Evolutionary conservation across 352 stramenopile genomes (phyloP), one percentile per base, ranked within the genome.

Genomic region (Thalassiosira sp.): DNA sequence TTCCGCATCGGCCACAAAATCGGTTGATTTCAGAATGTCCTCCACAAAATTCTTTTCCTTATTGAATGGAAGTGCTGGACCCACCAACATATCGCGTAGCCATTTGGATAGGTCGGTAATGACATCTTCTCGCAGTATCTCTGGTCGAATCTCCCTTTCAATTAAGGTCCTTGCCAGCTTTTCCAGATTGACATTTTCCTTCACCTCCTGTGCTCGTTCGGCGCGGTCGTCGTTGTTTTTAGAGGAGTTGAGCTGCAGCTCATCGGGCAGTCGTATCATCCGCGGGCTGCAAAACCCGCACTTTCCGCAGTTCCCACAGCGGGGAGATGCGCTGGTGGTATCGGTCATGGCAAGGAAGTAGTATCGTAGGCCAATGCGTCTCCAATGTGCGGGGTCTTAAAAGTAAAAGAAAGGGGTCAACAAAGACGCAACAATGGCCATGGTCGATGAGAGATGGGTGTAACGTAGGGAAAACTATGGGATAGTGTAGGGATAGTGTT

Each of bases 31-130:
- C 6, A 79, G 57, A 13, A 79, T 63, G 24, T 79, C 71, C 7
- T 45, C 6, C 0, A 69, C 31, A 20, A 79, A 79, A 54, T 79
- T 60, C 18, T 69, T 37, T 11, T 31, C n/a, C 45, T 79, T 79
- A 45, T 79, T 79, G n/a, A 73, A 49, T 0, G 71, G 71, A 5
- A 69, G 31, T 3, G 71, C 71, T 3, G 71, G 70, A 27, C 70
- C 70, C 3, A 68, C 13, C 15, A 79, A 62, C 61, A 79, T 72
- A 0, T 46, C 15, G 1, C 35, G 43, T 0, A 79, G 10, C 60
- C 61, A 72, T 5, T 40, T 5, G 0, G 45, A 20, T 6, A 79
- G 15, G 8, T 53, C 5, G 0, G 15, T 1, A 13, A 54, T 27
- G 25, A 63, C 61, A 35, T 79, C 71, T 24, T 72, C 43, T 7